Conservation (phyloP, 768 basidiomycete species). For the Exidia glandulosa region DNA sequence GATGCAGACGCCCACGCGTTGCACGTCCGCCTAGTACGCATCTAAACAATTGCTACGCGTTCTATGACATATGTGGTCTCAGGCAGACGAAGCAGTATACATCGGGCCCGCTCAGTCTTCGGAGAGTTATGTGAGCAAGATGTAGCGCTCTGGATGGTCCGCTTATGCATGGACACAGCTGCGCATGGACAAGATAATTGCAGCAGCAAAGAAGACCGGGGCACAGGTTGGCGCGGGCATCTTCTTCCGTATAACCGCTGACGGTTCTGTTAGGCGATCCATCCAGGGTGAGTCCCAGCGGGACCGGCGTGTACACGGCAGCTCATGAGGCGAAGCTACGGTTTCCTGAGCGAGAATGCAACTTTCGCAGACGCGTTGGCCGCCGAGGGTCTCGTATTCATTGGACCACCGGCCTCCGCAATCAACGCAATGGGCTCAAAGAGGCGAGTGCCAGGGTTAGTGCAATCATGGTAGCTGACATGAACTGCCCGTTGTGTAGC, state of each 20-base stretch:
- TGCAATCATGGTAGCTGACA: too few species aligned
- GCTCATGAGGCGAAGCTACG: conserved; percentile 39
- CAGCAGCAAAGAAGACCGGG: conserved; percentile 67
- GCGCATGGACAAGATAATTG: conserved; percentile 78
- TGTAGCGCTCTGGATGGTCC: background rate
- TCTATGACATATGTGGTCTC: too few species aligned
- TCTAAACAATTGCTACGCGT: conserved; percentile 8
- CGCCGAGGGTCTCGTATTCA: conserved; percentile 76
- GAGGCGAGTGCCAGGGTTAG: too few species aligned
- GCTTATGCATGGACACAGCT: conserved; percentile 35
- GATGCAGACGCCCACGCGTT: conserved; percentile 73
- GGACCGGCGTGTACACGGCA: background rate
- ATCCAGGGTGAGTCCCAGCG: conserved; percentile 57
- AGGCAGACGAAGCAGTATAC: conserved; percentile 84
- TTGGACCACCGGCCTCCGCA: conserved; percentile 80
- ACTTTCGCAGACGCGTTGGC: conserved; percentile 63
- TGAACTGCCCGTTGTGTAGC: too few species aligned
- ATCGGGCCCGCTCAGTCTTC: conserved; percentile 86
- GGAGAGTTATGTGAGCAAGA: conserved; percentile 83
- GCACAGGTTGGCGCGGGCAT: conserved; percentile 54
- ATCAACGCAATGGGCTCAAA: conserved; percentile 95
- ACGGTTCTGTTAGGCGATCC: conserved; percentile 53
- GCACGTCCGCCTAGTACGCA: conserved; percentile 65
- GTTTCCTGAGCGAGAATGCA: conserved; percentile 89
- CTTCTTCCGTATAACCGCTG: conserved; percentile 2